Percentiles rank a stretch among this genome's conserved stretches.
These are phyloP conservation scores for Dioscorea cayenensis DNA, from an alignment of 116 monocot genomes.

Conservation along the genomic window DNA sequence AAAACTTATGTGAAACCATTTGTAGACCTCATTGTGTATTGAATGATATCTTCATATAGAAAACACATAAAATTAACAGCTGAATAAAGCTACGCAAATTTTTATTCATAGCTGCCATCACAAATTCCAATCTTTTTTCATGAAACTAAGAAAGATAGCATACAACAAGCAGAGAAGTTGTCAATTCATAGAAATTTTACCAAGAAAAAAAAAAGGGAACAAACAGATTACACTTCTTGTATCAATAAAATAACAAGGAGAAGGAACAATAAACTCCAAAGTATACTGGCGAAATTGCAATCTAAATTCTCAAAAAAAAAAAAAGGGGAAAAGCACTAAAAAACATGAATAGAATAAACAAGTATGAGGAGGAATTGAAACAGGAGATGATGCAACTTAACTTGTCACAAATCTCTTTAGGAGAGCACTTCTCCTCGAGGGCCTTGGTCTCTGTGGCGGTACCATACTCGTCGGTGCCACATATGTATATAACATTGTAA, in stretches of 20 bases:
- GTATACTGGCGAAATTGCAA: background rate
- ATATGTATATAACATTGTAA: slow-evolving; percentile 77
- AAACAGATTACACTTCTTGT: too few relatives aligned
- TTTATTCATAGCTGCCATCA: too few relatives aligned
- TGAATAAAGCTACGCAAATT: too few relatives aligned
- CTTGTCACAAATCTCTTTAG: slow-evolving; percentile 97
- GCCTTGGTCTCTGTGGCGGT: slow-evolving; percentile 95
- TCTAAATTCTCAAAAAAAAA: background rate
- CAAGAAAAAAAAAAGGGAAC: too few relatives aligned
- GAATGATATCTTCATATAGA: slow-evolving; percentile 55
- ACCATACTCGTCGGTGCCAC: slow-evolving; percentile 94
- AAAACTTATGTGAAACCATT: slow-evolving; percentile 90
- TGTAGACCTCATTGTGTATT: slow-evolving; percentile 78
- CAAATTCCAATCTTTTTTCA: too few relatives aligned
- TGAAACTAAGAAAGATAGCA: too few relatives aligned
- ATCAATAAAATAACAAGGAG: too few relatives aligned
- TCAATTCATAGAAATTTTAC: too few relatives aligned
- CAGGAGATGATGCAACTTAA: slow-evolving; percentile 8
- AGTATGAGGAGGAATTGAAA: background rate
- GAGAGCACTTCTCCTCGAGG: slow-evolving; percentile 91
- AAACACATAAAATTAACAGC: too few relatives aligned
- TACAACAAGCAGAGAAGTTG: too few relatives aligned
- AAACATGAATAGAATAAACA: background rate
- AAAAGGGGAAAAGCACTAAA: background rate
- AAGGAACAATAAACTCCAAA: too few relatives aligned